A percentile compares a stretch with the other conserved stretches of the same genome.
Evolutionary conservation across 2,329 filamentous ascomycete species (phyloP).

Genomic region (Drechslera avenae): DNA sequence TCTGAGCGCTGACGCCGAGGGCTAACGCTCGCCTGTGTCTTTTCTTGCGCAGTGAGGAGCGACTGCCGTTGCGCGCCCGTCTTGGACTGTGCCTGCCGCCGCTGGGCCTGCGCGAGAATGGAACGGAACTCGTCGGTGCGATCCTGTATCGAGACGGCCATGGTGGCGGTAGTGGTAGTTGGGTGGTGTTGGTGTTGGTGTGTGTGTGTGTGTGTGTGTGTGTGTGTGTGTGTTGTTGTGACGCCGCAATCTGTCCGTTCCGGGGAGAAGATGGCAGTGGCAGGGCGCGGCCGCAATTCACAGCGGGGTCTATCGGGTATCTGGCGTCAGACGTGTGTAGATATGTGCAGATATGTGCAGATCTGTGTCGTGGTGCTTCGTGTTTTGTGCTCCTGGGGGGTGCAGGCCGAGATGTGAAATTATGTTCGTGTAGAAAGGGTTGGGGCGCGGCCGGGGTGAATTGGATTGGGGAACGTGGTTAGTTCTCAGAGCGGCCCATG

Average conservation of each 20-base stretch:
- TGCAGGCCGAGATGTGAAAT: not conserved
- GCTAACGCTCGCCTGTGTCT: conserved; percentile 61
- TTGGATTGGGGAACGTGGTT: conserved; percentile 17
- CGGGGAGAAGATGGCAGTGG: not conserved
- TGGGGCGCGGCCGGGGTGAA: conserved; percentile 5
- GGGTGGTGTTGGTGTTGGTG: too few species aligned
- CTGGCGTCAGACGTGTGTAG: not conserved
- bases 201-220: conserved; percentile 14
- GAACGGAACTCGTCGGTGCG: conserved; percentile 94
- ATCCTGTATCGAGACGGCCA: conserved; percentile 84
- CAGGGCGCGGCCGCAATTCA: not conserved
- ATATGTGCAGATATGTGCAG: not conserved
- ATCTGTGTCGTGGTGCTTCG: not conserved
- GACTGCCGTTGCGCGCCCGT: conserved; percentile 78
- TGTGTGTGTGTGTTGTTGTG: conserved; percentile 10
- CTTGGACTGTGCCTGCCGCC: conserved; percentile 76
- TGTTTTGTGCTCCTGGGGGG: not conserved
- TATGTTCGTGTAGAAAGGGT: conserved; percentile 1
- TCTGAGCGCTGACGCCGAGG: conserved; percentile 69
- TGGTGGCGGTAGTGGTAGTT: too few species aligned
- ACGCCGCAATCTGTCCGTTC: conserved; percentile 10
- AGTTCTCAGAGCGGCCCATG: conserved; percentile 15
- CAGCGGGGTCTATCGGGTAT: not conserved
- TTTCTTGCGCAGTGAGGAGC: conserved; percentile 74
- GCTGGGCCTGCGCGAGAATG: conserved; percentile 85